Evolutionary conservation across 345 rosid genomes (phyloP).

Genomic region (Aegle marmelos): DNA sequence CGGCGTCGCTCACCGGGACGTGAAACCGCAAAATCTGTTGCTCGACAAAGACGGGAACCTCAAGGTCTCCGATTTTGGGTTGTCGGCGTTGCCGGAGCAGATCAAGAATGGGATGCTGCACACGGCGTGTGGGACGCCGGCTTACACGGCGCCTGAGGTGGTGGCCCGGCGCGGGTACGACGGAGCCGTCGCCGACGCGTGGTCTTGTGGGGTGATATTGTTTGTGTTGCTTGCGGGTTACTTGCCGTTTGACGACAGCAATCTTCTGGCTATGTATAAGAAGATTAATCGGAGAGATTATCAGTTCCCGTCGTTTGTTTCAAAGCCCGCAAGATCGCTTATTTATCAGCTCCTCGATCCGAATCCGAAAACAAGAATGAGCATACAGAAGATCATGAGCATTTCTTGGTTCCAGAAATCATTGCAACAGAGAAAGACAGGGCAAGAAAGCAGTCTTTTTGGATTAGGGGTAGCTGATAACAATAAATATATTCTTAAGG

Average conservation of each 20-base stretch:
- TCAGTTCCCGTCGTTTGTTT: constrained; percentile 51
- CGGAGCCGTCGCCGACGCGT: constrained; percentile 73
- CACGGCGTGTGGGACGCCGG: constrained; percentile 83
- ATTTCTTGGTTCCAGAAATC: constrained; percentile 60
- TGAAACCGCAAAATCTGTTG: constrained; percentile 85
- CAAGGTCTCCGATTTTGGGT: constrained; percentile 79
- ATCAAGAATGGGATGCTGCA: constrained; percentile 51
- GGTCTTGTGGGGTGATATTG: constrained; percentile 92
- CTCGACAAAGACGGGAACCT: constrained; percentile 60
- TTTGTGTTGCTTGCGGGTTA: constrained; percentile 53
- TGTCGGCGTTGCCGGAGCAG: constrained; percentile 69
- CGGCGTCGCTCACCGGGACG: constrained; percentile 84
- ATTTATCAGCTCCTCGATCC: constrained; percentile 73
- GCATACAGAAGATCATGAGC: constrained; percentile 40
- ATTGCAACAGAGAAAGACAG: constrained; percentile 17
- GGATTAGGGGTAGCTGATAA: background rate
- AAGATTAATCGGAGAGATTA: constrained; percentile 54
- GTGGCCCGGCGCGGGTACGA: constrained; percentile 47
- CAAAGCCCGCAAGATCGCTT: constrained; percentile 47
- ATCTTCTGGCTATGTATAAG: constrained; percentile 52
- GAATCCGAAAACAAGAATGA: constrained; percentile 66
- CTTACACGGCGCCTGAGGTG: constrained; percentile 80
- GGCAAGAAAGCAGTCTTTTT: constrained; percentile 21
- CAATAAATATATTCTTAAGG: constrained; percentile 3
- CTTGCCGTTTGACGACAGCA: constrained; percentile 63